Conservation (phyloP, 2,329 filamentous ascomycete genomes). For the Nakataea oryzae region DNA sequence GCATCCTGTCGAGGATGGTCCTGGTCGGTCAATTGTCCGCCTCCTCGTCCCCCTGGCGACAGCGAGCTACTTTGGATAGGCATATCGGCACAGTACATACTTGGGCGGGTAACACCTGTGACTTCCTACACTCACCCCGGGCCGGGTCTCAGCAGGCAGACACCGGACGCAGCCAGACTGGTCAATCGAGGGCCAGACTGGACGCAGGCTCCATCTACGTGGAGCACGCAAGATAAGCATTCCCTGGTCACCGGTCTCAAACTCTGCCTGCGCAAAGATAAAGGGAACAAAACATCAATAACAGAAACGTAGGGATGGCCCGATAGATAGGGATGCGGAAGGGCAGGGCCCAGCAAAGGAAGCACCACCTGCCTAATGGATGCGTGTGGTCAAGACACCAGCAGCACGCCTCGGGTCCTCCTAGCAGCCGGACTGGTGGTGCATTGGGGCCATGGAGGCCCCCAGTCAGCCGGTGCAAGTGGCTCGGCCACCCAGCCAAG, state of each 20-base stretch:
- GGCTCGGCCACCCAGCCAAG: neutral
- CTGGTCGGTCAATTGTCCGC: neutral
- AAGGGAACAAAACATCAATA: neutral
- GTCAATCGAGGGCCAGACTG: neutral
- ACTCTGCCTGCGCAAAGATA: neutral
- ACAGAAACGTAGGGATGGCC: neutral
- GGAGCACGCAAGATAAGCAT: neutral
- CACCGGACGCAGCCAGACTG: neutral
- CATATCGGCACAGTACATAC: too few relatives aligned
- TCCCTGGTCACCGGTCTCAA: neutral
- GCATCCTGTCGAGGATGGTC: neutral
- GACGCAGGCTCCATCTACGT: too few relatives aligned
- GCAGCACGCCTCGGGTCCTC: neutral
- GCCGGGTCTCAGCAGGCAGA: neutral
- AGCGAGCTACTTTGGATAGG: neutral
- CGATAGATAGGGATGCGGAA: neutral
- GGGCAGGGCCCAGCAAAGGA: neutral
- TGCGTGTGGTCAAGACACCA: neutral
- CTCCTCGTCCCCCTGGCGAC: neutral
- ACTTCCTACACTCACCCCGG: neutral
- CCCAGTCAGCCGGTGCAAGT: neutral
- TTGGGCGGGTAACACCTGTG: neutral
- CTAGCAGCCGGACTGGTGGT: neutral
- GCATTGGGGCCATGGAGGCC: neutral
- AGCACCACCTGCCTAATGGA: neutral